A percentile compares a stretch with the other conserved stretches of the same genome.
These are phyloP conservation scores for Sporothrix globosa DNA, from an alignment of 2,329 filamentous ascomycete genomes.

Conservation along the genomic window DNA sequence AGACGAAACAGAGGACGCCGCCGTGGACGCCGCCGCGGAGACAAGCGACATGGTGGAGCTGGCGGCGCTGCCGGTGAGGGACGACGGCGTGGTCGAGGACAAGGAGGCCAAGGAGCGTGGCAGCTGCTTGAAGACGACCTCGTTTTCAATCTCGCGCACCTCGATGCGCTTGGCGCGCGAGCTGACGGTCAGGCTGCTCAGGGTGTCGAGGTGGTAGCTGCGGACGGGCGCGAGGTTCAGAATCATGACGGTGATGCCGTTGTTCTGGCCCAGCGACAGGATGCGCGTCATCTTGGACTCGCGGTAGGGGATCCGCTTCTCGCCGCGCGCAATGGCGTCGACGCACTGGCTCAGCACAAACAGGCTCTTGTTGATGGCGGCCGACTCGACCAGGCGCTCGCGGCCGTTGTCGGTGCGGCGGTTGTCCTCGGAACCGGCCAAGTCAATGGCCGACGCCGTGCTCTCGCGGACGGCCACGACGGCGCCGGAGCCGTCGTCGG, in stretches of 20 bases:
- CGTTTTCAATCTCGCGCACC: slow-evolving; percentile 92
- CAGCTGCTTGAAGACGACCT: slow-evolving; percentile 81
- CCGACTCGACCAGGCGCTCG: slow-evolving; percentile 89
- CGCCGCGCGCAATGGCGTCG: slow-evolving; percentile 80
- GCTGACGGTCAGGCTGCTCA: slow-evolving; percentile 92
- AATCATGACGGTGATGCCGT: slow-evolving; percentile 95
- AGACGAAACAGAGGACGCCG: not conserved
- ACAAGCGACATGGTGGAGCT: slow-evolving; percentile 23
- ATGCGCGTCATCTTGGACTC: slow-evolving; percentile 98
- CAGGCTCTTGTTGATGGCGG: slow-evolving; percentile 95
- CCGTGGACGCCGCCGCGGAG: not conserved
- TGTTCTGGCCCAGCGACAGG: slow-evolving; percentile 87
- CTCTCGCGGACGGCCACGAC: slow-evolving; percentile 62
- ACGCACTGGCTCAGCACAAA: slow-evolving; percentile 95
- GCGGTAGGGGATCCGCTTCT: slow-evolving; percentile 82
- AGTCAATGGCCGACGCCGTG: slow-evolving; percentile 89
- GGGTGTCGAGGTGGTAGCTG: slow-evolving; percentile 89
- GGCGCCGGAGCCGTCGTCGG: slow-evolving; percentile 53
- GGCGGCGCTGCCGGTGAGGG: not conserved
- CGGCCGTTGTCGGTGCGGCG: slow-evolving; percentile 90
- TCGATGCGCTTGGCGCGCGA: slow-evolving; percentile 96
- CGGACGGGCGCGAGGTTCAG: slow-evolving; percentile 89
- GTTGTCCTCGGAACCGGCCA: slow-evolving; percentile 95
- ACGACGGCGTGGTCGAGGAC: not conserved
- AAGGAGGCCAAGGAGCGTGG: slow-evolving; percentile 49